Percentiles rank a stretch among this genome's conserved stretches.
These are phyloP conservation scores for Rosellinia necatrix DNA, from an alignment of 2,329 filamentous ascomycete species.

Conservation along the genomic window DNA sequence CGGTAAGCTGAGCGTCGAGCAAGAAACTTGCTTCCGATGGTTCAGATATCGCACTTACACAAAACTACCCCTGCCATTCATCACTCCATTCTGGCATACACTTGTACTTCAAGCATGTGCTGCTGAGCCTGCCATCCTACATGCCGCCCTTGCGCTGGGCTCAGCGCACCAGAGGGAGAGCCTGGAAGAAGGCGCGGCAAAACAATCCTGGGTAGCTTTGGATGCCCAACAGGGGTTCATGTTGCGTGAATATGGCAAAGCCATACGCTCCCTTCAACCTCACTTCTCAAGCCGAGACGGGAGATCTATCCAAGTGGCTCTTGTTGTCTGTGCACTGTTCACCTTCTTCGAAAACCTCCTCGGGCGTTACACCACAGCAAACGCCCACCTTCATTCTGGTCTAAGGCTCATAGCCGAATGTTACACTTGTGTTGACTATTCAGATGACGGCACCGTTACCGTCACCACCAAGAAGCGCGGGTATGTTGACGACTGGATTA, in stretches of 20 bases:
- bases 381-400: conserved; percentile 50
- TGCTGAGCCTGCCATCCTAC: conserved; percentile 46
- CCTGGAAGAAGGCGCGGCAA: conserved; percentile 1
- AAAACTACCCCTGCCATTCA: conserved; percentile 46
- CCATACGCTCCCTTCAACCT: conserved; percentile 44
- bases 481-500: conserved; percentile 48
- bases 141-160: conserved; percentile 46
- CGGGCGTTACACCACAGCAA: conserved; percentile 44
- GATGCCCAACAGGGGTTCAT: conserved; percentile 35
- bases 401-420: conserved; percentile 42
- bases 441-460: conserved; percentile 8
- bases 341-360: conserved; percentile 42
- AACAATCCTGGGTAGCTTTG: not conserved
- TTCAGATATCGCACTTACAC: conserved; percentile 46
- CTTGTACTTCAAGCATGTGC: conserved; percentile 44
- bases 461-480: conserved; percentile 31
- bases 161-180: conserved; percentile 40
- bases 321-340: conserved; percentile 47
- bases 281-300: conserved; percentile 38
- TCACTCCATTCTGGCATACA: conserved; percentile 45
- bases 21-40: conserved; percentile 47
- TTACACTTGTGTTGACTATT: conserved; percentile 15
- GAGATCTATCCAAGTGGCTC: conserved; percentile 43
- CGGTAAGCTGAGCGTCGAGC: conserved; percentile 33
- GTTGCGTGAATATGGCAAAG: conserved; percentile 45